Conservation (phyloP, 2,329 filamentous ascomycete genomes). For the Fusarium sulawesiense region DNA sequence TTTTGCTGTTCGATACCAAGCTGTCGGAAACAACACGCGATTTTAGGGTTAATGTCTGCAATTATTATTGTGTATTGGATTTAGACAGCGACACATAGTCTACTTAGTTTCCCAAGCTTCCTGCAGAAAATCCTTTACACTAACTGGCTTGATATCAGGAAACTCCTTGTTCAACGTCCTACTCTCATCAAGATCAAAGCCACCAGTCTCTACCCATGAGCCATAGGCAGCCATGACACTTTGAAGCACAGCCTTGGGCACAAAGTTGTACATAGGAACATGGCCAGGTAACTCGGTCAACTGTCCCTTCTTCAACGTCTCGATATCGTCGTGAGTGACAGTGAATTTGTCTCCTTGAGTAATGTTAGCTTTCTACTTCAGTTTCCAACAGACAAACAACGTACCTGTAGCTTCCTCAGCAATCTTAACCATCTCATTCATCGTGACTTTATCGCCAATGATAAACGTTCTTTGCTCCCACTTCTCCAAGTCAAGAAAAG, state of each 20-base stretch:
- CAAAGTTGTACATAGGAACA: background rate
- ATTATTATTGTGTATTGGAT: background rate
- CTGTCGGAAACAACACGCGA: background rate
- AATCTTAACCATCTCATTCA: background rate
- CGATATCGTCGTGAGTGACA: slow-evolving; percentile 4
- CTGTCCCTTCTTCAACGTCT: slow-evolving; percentile 3
- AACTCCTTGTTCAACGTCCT: slow-evolving; percentile 1
- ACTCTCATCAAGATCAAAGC: slow-evolving; percentile 6
- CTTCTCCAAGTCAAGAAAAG: background rate
- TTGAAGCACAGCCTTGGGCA: slow-evolving; percentile 1
- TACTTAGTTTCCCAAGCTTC: background rate
- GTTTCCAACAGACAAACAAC: rapidly evolving
- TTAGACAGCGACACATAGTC: too few relatives aligned
- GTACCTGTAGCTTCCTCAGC: slow-evolving; percentile 10
- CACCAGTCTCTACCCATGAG: background rate
- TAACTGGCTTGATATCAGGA: background rate
- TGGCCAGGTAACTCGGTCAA: slow-evolving; percentile 14
- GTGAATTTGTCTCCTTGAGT: background rate
- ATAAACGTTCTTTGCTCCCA: slow-evolving; percentile 13
- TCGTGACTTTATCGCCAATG: slow-evolving; percentile 13
- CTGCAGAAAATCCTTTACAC: background rate
- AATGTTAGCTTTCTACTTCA: background rate
- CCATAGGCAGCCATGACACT: background rate
- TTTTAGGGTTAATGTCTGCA: rapidly evolving
- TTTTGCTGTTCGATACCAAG: background rate